Base-by-base conservation (phyloP, 495 filamentous ascomycete species). In the Neurospora sp. region DNA sequence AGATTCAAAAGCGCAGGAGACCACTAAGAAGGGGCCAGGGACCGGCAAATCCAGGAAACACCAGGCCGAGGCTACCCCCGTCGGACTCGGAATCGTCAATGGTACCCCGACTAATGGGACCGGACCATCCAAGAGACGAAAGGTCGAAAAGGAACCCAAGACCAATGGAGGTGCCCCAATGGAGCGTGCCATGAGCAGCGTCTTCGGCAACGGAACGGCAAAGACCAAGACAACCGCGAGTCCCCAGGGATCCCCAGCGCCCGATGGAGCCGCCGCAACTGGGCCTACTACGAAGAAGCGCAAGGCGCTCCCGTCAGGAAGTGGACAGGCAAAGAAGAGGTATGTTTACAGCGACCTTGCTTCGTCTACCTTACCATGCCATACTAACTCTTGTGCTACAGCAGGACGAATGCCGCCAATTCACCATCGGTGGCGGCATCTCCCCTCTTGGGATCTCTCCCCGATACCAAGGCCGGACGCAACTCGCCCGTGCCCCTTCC, bases 401-500 rank as follows among this genome's bases (percentile, higher is more conserved):
- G 79, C 70, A 76, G 80, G 72, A 77, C 79, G 23, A 74, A 66
- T 82, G 35, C 86, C 84, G 73, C 75, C 18, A 88, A 89, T 75
- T 93, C 93, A 0, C 93, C 93, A 39, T 88, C 89, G 1, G 79
- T 92, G 39, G 88, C 90, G 18, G 91, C 93, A 2, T 95, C 93
- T 4, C 93, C 93, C 41, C 83, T 93, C 70, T 83, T 90, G 66
- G 86, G 87, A 20, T 87, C 86, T 14, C 91, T 93, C 72, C 85
- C 87, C n/a, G 85, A 85, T 7, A 76, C 80, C 79, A 77, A 80
- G 27, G 70, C 74, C 20, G 79, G 75, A 31, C 83, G 84, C 40
- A 78, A 70, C 35, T 87, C 85, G 20, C 86, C 86, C 3, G 83
- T 74, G 23, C 78, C 83, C 3, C 79, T 84, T 37, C 74, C 79